Percentiles rank a stretch among this genome's conserved stretches.
Evolutionary conservation across 805 yeast genomes (phyloP).

Genomic region (Kodamaea restingae): DNA sequence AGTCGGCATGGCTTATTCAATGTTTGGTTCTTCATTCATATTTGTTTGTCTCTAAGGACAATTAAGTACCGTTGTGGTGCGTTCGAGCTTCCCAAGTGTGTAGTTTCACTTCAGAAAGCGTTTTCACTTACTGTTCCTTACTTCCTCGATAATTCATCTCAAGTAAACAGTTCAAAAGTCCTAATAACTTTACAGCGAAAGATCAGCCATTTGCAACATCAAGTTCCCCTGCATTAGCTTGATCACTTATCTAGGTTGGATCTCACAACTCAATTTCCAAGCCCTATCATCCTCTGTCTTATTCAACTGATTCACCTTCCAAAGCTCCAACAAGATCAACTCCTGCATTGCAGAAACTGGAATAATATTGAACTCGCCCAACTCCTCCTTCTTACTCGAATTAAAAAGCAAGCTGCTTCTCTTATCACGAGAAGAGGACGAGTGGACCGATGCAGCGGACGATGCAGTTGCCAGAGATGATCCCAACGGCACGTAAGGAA

Average conservation of each 20-base stretch:
- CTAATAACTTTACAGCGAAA: background rate
- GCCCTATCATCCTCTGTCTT: conserved; percentile 61
- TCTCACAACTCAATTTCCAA: conserved; percentile 64
- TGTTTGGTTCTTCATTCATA: no score
- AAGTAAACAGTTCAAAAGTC: background rate
- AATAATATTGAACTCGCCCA: conserved; percentile 37
- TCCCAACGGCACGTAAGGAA: conserved; percentile 38
- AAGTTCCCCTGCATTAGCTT: no score
- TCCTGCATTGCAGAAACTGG: conserved; percentile 49
- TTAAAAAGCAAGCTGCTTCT: conserved; percentile 23
- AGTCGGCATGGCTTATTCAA: no score
- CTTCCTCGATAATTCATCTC: background rate
- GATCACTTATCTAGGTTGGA: conserved; percentile 28
- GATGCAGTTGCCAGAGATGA: conserved; percentile 1
- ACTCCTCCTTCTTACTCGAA: conserved; percentile 13
- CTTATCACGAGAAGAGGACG: conserved; percentile 8
- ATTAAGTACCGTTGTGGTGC: no score
- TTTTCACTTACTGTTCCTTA: background rate
- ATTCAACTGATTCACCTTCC: conserved; percentile 64
- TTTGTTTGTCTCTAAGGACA: no score
- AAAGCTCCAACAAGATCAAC: conserved; percentile 59
- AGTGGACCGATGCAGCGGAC: conserved; percentile 3
- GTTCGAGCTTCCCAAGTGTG: no score
- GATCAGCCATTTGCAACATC: no score
- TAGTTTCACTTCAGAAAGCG: no score